Evolutionary conservation across 2,329 filamentous ascomycete species (phyloP).

Genomic region (Apiospora saccharicola): DNA sequence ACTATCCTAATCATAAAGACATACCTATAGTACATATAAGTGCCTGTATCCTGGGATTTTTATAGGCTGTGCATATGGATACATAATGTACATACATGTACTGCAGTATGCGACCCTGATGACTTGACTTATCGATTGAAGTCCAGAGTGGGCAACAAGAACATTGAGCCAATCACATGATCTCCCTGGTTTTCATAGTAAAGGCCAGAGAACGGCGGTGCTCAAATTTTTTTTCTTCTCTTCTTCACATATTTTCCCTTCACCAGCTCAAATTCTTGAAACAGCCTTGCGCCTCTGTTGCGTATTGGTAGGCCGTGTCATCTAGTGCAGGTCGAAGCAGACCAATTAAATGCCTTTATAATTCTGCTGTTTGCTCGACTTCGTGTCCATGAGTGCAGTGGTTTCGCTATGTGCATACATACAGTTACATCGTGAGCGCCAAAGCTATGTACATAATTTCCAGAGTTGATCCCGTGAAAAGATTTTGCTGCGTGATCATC

Average conservation of each 20-base stretch:
- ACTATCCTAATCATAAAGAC: not conserved
- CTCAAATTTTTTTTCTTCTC: conserved; percentile 36
- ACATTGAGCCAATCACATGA: conserved; percentile 16
- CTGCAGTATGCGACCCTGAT: not conserved
- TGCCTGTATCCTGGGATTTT: not conserved
- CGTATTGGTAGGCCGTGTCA: conserved; percentile 50
- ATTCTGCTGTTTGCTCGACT: conserved; percentile 60
- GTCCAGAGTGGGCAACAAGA: not conserved
- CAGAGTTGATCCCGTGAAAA: not conserved
- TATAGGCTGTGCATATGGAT: not conserved
- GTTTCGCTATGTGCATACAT: conserved; percentile 72
- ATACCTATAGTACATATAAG: no score
- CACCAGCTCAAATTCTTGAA: conserved; percentile 46
- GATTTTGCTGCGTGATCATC: not conserved
- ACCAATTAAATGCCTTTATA: conserved; percentile 63
- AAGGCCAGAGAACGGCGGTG: not conserved
- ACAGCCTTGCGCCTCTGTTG: conserved; percentile 45
- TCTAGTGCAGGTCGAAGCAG: conserved; percentile 59
- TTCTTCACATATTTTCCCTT: conserved; percentile 59
- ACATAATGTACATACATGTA: not conserved
- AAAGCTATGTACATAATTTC: not conserved
- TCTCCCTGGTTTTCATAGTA: conserved; percentile 21
- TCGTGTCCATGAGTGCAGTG: conserved; percentile 53
- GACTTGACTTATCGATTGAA: conserved; percentile 6
- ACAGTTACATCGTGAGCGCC: not conserved